Conservation (phyloP, 2,329 filamentous ascomycete species). For the Penicillium sp. region DNA sequence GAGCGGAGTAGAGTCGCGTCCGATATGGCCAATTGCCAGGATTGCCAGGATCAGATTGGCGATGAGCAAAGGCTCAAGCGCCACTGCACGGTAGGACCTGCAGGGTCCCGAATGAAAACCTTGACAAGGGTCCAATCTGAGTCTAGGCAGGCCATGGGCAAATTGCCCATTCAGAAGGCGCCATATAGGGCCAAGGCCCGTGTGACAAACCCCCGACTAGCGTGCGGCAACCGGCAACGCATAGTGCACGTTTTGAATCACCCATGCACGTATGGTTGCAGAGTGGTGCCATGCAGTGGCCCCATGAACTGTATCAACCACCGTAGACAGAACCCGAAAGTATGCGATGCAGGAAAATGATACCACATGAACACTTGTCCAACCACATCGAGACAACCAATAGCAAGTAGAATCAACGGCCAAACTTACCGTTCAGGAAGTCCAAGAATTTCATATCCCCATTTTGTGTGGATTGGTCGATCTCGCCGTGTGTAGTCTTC, state of each 20-base stretch:
- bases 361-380: slow-evolving; percentile 5
- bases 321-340: slow-evolving; percentile 1
- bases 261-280: not conserved
- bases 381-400: slow-evolving; percentile 11
- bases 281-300: slow-evolving; percentile 1
- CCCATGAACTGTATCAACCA: not conserved
- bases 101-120: slow-evolving; percentile 13
- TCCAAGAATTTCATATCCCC: slow-evolving; percentile 43
- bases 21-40: slow-evolving; percentile 16
- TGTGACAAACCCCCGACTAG: not conserved
- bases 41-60: not conserved
- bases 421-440: slow-evolving; percentile 43
- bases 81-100: slow-evolving; percentile 12
- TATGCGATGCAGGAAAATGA: slow-evolving; percentile 13
- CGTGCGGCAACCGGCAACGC: slow-evolving; percentile 7
- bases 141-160: slow-evolving; percentile 1
- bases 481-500: slow-evolving; percentile 25
- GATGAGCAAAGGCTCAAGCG: slow-evolving; percentile 5
- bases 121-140: slow-evolving; percentile 9
- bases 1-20: slow-evolving; percentile 26
- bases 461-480: slow-evolving; percentile 24
- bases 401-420: not conserved
- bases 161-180: slow-evolving; percentile 14
- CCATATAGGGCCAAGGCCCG: slow-evolving; percentile 11
- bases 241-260: slow-evolving; percentile 3